Evolutionary conservation across 2,329 filamentous ascomycete genomes (phyloP), one percentile per base, ranked within the genome.

Genomic region (Penicillium sp.): DNA sequence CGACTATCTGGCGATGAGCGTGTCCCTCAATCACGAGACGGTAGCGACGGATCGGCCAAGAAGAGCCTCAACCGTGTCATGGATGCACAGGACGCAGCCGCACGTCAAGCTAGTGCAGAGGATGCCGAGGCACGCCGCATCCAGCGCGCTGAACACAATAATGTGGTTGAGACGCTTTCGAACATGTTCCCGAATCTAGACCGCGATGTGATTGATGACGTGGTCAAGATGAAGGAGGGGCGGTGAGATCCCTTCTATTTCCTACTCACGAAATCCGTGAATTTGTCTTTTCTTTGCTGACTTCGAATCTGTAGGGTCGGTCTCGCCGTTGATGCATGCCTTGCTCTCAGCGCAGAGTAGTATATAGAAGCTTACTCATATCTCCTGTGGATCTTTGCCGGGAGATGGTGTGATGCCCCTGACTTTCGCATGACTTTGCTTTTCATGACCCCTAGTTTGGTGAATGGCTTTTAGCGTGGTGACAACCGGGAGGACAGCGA

Each of bases 101-200:
- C 89, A 2, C 77, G 88, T 35, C 91, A 97, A 67, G 91, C 91
- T 1, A 94, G 86, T 53, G 89, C 87, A 1, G 91, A 97, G 65
- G 80, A 80, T 5, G 91, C 91, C 7, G 87, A 98, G 63, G 91
- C 91, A 6, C 80, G 89, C 50, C 76, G 86, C 11, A 80, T 97
- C 45, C 83, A 93, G 53, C 76, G 82, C 23, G 83, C 84, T 39
- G 93, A 98, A 72, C 90, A 97, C 66, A 76, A 80, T 38, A 91
- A 89, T 55, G 83, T 98, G 6, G 91, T 97, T 2, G 93, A 97
- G 69, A 97, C 93, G 23, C 71, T 98, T 41, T 83, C 87, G 33
- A 86, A 88, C 55, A 98, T 98, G 93, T 98, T 98, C 64, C 93
- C 93, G 1, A 89, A 94, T 60, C 73, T 98, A 35, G 93, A 98